Base-by-base conservation (phyloP, 2,329 filamentous ascomycete genomes). In the Aspergillus sp. region DNA sequence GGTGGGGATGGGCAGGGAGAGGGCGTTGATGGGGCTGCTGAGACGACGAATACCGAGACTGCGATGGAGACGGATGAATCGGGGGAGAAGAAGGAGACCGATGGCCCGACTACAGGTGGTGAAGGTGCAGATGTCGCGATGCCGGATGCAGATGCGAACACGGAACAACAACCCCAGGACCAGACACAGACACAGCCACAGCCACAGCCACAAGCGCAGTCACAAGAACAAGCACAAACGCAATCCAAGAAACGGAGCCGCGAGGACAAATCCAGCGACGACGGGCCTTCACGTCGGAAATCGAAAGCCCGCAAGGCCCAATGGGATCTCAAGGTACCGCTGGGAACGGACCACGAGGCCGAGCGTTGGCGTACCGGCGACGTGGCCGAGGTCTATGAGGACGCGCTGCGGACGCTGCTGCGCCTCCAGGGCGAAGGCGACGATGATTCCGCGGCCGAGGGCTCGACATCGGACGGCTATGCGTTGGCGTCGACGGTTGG, bases 401-500 rank as follows among this genome's bases (percentile, higher is more conserved):
- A 75, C 60, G 71, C 74, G 3, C 62, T 80, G 52, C 73, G 70
- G 61, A 78, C 71, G 14, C 66, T 78, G 56, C 69, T 74, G 32
- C 70, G 70, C 57, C 71, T 75, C 54, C 77, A 77, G 67, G 77
- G 73, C 16, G 75, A 77, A 42, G 64, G 57, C 3, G 67, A 68
- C 14, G 65, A 64, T 12, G 60, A 52, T 16, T 61, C 63, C 45
- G 47, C 55, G 20, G 62, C 65, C 50, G 62, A 62, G 24, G 67
- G 69, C 45, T 65, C 60, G 52, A 60, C 65, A 26, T 60, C 58
- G 4, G 70, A 73, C 55, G 69, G 71, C 24, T 73, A 72, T 60
- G 75, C 74, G 9, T 64, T 81, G 56, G 78, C 80, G 14, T 77
- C 76, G 56, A 79, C 80, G 9, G 71, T 81, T 26, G 80, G 78